Base-by-base conservation (phyloP, 768 basidiomycete genomes). In the Suillus plorans region DNA sequence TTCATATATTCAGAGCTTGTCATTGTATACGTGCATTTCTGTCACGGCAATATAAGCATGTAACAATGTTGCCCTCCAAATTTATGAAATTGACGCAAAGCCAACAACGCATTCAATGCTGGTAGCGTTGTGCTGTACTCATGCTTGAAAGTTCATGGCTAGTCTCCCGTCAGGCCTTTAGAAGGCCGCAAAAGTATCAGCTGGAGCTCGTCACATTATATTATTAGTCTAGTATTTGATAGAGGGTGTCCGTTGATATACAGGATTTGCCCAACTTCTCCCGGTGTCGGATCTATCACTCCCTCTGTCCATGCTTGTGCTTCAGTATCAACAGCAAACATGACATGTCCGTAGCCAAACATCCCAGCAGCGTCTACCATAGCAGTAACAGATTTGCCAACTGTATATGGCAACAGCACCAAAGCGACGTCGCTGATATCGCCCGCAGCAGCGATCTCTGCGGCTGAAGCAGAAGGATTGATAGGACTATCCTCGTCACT, bases 231-330 rank as follows among this genome's bases (percentile, higher is more conserved):
- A 68, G 92, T 91, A 76, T 94, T 94, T 64, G 89, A 75, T 71
- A 94, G 74, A 60, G 91, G 85, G 74, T 89, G 86, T 36, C 89
- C 89, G 69, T 91, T 92, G 72, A 94, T 81, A 80, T 89, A 90
- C 72, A 94, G 74, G 69, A 92, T 82, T 55, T 82, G 83, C 64
- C 78, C 76, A 22, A 70, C 69, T 68, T 82, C 78, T 63, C 68
- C 79, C 66, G 50, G 72, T 63, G 64, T 72, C 65, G 70, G 69
- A 39, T 69, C 67, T 62, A 68, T 60, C 34, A 34, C 34, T 62
- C 55, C 64, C 39, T 18, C 69, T 45, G 64, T 58, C 63, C 53
- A 57, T 60, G 67, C 63, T 52, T 70, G 75, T 57, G 65, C 69
- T 63, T 80, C 76, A 31, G 77, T 72, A 36, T 86, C 83, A 59